Base-by-base conservation (phyloP, 2,329 filamentous ascomycete species). In the Diplodia corticola region DNA sequence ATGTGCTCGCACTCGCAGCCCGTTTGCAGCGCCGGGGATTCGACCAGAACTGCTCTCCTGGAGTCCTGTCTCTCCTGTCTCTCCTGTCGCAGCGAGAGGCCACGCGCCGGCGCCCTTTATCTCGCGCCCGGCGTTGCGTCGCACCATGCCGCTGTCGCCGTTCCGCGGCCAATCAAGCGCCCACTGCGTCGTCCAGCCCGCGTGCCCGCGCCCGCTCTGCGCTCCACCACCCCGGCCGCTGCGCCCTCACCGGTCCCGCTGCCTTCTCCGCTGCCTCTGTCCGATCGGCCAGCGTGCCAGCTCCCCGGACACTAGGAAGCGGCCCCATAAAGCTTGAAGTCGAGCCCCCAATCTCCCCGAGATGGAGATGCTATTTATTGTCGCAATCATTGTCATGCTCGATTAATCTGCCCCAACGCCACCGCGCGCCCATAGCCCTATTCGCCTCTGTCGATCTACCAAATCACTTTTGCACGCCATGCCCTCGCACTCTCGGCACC, bases 151-250 rank as follows among this genome's bases (percentile, higher is more conserved):
- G 9, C n/a, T 26, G 24, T 7, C 50, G 50, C 35, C 49, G 35
- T 28, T 33, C 37, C 37, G 13, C 50, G 35, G n/a, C 63, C 63
- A 64, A 64, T 64, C 63, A 64, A 64, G 35, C 50, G 7, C 15
- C 50, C 63, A 64, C 63, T 48, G n/a, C 35, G 49, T 40, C 37
- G 28, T 46, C 22, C 61, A 12, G 51, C 35, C 55, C 35, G 61
- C 55, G 26, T 3, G 51, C 35, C 55, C 35, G 61, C 55, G 26
- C 3, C 55, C 40, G 40, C 55, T 30, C 33, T 30, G 37, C 12
- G n/a, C 33, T 10, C 55, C 37, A 60, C 28, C 37, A 35, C 37
- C 48, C 50, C 63, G 17, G 12, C 33, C 30, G 9, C 61, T 26
- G 13, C 35, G 55, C 37, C 46, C 13, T 22, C 35, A 57, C 37